Percentiles rank a stretch among this genome's conserved stretches.
Conservation (phyloP, 257 asterid genomes). For the Perilla frutescens region DNA sequence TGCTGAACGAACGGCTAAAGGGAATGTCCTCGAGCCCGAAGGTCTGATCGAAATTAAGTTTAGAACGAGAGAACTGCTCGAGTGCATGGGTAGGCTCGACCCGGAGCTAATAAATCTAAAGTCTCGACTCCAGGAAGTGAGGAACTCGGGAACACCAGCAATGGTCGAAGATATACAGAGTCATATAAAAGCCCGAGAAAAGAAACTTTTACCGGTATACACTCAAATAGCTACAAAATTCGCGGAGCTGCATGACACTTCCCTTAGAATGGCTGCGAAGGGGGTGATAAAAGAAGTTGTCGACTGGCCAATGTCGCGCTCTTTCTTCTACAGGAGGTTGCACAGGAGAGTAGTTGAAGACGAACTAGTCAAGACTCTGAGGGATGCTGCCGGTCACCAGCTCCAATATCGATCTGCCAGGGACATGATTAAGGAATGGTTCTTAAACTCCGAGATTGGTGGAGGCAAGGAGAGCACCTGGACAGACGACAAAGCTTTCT, state of each 20-base stretch:
- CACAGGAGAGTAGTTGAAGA: conserved; percentile 83
- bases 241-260: conserved; percentile 94
- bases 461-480: conserved; percentile 63
- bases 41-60: conserved; percentile 93
- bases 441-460: conserved; percentile 55
- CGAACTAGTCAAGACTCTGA: conserved; percentile 61
- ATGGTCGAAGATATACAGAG: conserved; percentile 50
- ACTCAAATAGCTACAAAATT: conserved; percentile 92
- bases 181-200: conserved; percentile 76
- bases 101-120: conserved; percentile 67
- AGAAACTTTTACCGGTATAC: conserved; percentile 84
- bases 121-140: conserved; percentile 58
- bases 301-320: conserved; percentile 78
- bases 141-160: conserved; percentile 35
- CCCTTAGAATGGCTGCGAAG: conserved; percentile 92
- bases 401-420: conserved; percentile 64
- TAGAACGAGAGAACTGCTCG: conserved; percentile 72
- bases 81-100: conserved; percentile 96
- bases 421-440: conserved; percentile 72
- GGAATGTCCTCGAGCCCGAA: conserved; percentile 96
- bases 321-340: conserved; percentile 73
- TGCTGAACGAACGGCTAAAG: conserved; percentile 86
- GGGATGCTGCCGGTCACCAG: conserved; percentile 83
- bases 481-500: conserved; percentile 74
- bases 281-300: conserved; percentile 84